These are phyloP conservation scores for Salvia splendens DNA, from an alignment of 257 asterid species.

Conservation along the genomic window DNA sequence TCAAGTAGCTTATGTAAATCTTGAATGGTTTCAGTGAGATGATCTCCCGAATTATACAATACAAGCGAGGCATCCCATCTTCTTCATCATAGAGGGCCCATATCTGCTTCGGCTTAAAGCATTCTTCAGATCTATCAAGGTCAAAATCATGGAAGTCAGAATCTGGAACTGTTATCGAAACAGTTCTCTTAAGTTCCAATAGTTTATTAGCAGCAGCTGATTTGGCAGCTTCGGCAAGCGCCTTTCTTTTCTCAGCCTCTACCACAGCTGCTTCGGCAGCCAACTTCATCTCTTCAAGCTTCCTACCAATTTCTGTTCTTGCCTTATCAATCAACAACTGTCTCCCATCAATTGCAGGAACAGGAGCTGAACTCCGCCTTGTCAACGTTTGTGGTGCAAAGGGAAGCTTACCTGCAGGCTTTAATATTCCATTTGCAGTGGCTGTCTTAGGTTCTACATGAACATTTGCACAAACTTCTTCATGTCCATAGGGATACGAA, in stretches of 20 bases:
- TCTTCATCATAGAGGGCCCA: slow-evolving; percentile 98
- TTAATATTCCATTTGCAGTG: slow-evolving; percentile 48
- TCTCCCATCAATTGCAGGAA: slow-evolving; percentile 69
- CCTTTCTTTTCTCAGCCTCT: slow-evolving; percentile 58
- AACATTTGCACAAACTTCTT: slow-evolving; percentile 37
- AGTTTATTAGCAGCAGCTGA: slow-evolving; percentile 37
- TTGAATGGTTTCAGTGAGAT: slow-evolving; percentile 83
- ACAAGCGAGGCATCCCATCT: slow-evolving; percentile 98
- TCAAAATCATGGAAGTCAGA: slow-evolving; percentile 96
- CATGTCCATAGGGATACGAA: slow-evolving; percentile 39
- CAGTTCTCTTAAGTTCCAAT: slow-evolving; percentile 56
- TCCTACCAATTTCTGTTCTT: slow-evolving; percentile 57
- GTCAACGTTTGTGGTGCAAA: slow-evolving; percentile 47
- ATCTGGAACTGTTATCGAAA: slow-evolving; percentile 81
- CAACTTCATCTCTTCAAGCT: slow-evolving; percentile 64
- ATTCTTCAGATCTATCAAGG: slow-evolving; percentile 76
- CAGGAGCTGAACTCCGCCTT: slow-evolving; percentile 45
- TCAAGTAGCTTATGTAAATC: slow-evolving; percentile 82
- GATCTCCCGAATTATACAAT: slow-evolving; percentile 85
- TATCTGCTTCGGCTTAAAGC: slow-evolving; percentile 90
- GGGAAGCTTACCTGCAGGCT: slow-evolving; percentile 47
- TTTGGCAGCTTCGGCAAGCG: slow-evolving; percentile 44
- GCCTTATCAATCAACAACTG: slow-evolving; percentile 74
- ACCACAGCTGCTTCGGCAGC: slow-evolving; percentile 60
- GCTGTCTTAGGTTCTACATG: slow-evolving; percentile 41